Evolutionary conservation across 305 asterid genomes (phyloP).

Genomic region (Fraxinus albicans): DNA sequence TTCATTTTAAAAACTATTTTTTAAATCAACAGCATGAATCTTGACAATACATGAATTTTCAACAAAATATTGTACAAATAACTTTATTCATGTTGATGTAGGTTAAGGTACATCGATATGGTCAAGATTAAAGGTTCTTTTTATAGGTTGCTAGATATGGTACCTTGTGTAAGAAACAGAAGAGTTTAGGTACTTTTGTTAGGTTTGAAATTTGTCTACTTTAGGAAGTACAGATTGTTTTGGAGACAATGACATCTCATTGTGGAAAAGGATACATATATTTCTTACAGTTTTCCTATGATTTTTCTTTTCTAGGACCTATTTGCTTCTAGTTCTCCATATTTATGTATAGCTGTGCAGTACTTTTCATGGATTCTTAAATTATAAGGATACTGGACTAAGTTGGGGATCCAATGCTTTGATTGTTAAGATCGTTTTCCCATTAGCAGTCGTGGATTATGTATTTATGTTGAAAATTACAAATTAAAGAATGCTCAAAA

Average conservation of each 20-base stretch:
- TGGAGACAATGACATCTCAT: slow-evolving; percentile 36
- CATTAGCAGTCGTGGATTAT: background rate
- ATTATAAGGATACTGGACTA: background rate
- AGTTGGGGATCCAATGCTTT: background rate
- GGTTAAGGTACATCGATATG: slow-evolving; percentile 26
- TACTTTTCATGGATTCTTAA: background rate
- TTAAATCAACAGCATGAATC: too few species aligned
- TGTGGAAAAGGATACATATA: slow-evolving; percentile 12
- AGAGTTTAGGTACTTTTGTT: slow-evolving; percentile 30
- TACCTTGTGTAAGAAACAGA: slow-evolving; percentile 37
- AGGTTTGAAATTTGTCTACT: slow-evolving; percentile 41
- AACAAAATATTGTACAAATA: too few species aligned
- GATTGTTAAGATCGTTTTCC: background rate
- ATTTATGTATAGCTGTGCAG: background rate
- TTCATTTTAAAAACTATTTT: too few species aligned
- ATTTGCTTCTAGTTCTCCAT: background rate
- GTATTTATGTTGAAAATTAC: background rate
- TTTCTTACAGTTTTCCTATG: slow-evolving; percentile 12
- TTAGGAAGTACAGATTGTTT: slow-evolving; percentile 24
- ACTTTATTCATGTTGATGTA: background rate
- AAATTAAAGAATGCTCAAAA: background rate
- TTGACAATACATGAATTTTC: too few species aligned
- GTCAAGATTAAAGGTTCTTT: slow-evolving; percentile 32
- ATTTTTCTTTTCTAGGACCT: slow-evolving; percentile 12
- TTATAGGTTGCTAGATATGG: slow-evolving; percentile 37